phyloP scores from a whole-genome alignment of 441 rosid genomes.

The Syzygium malaccense region DNA sequence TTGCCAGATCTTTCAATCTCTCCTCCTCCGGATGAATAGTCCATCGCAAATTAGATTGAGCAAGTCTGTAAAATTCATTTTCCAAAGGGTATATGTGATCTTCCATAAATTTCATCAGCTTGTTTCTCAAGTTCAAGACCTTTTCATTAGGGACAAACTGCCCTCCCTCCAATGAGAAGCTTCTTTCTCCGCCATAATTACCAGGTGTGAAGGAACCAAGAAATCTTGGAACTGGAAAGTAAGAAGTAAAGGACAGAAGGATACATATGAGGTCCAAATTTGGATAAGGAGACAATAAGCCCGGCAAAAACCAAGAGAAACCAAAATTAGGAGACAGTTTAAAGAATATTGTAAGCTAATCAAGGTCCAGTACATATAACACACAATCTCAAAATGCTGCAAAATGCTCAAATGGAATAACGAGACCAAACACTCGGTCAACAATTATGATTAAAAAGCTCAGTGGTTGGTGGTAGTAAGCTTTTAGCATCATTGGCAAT shows the following conservation, averaged over 20 bases:
- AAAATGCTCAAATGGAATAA: neutral
- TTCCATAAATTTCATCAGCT: slow-evolving; percentile 82
- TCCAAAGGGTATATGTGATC: slow-evolving; percentile 83
- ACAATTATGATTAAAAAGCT: neutral
- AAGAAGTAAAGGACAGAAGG: neutral
- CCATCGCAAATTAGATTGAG: slow-evolving; percentile 76
- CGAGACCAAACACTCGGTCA: neutral
- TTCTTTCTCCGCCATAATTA: slow-evolving; percentile 18
- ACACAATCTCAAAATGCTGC: neutral
- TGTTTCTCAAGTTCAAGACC: slow-evolving; percentile 60
- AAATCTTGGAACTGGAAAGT: slow-evolving; percentile 20
- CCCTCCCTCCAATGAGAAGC: slow-evolving; percentile 44
- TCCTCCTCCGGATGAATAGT: slow-evolving; percentile 93
- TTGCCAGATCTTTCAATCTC: slow-evolving; percentile 79
- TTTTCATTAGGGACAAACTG: slow-evolving; percentile 60
- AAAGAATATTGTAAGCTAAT: neutral
- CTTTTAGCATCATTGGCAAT: neutral
- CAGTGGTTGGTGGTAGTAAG: neutral
- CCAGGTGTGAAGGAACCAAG: slow-evolving; percentile 8
- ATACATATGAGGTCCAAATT: neutral
- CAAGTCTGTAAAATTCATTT: slow-evolving; percentile 66
- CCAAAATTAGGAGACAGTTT: neutral
- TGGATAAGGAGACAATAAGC: neutral
- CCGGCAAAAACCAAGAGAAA: neutral
- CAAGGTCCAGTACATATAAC: neutral